Base-by-base conservation (phyloP, 345 rosid genomes). In the Isatis tinctoria region DNA sequence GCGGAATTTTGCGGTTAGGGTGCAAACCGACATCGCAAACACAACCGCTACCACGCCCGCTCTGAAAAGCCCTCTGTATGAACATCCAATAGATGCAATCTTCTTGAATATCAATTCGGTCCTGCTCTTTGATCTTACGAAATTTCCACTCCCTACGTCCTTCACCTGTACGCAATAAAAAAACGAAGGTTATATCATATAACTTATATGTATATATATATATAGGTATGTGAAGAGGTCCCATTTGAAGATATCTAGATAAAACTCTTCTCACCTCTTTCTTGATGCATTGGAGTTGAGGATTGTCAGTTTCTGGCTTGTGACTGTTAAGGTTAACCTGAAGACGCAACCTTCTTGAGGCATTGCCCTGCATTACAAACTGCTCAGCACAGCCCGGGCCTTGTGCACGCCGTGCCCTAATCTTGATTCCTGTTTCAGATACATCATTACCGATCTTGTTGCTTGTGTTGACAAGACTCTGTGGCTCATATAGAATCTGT, bases 291-390 rank as follows among this genome's bases (percentile, higher is more conserved):
- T 61, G 67, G 12, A 77, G 70, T 58, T 59, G 65, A 26, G 65
- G 71, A 28, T 5, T 33, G 39, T 68, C 63, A 32, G 64, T 24
- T 48, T 61, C 63, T 78, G 11, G 12, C 26, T 64, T 79, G 66
- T 56, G 59, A 67, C 70, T 71, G 67, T 79, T 80, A 36, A 66
- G 47, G 28, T 69, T 72, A 78, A 67, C 6, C 79, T 88, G 89
- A 48, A 88, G 78, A 44, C 69, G 87, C 43, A 87, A 0, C 79
- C 97, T 87, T 82, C 93, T 86, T 4, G 81, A 32, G 0, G 97
- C 98, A 32, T 62, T 37, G 4, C 96, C 97, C 67, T 93, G 98
- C 5, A 4, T 16, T 51, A 10, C 27, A 52, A 44, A 22, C 59
- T 63, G 39, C 36, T 52, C 35, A 60, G 4, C 7, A 28, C 8